These are phyloP conservation scores for Hypoxylon rubiginosum DNA, from an alignment of 2,329 filamentous ascomycete species.

Conservation along the genomic window DNA sequence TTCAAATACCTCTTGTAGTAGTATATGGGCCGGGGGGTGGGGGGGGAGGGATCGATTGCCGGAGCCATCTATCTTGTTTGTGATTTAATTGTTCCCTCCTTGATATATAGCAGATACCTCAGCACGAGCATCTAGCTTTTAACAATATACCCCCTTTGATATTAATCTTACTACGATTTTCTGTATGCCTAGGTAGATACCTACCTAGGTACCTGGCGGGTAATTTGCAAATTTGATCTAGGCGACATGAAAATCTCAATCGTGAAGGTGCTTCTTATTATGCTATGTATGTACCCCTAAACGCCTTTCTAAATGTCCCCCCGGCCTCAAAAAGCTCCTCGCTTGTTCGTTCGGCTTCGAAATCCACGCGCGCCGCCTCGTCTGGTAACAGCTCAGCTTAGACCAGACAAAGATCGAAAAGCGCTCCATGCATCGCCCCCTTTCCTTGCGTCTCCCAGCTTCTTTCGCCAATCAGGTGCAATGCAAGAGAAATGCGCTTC, in stretches of 20 bases:
- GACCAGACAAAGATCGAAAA: slow-evolving; percentile 4
- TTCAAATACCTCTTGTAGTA: slow-evolving; percentile 26
- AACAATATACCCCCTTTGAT: slow-evolving; percentile 33
- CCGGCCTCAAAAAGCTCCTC: slow-evolving; percentile 14
- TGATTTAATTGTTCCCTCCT: slow-evolving; percentile 8
- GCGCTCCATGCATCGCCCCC: slow-evolving; percentile 15
- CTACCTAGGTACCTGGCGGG: too few relatives aligned
- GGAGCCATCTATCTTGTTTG: slow-evolving; percentile 14
- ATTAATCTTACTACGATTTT: not conserved
- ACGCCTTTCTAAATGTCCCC: slow-evolving; percentile 36
- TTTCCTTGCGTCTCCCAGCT: not conserved
- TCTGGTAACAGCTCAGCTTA: not conserved
- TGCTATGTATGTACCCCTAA: slow-evolving; percentile 35
- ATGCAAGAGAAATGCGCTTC: slow-evolving; percentile 7
- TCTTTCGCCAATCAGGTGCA: slow-evolving; percentile 3
- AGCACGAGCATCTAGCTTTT: slow-evolving; percentile 17
- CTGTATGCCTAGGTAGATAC: not conserved
- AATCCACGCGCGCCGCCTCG: not conserved
- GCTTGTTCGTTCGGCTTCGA: slow-evolving; percentile 19
- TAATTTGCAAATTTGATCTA: not conserved
- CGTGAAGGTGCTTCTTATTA: slow-evolving; percentile 20
- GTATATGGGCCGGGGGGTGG: slow-evolving; percentile 14
- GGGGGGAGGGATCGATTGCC: not conserved
- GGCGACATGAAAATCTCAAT: not conserved
- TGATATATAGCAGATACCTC: slow-evolving; percentile 10